These are phyloP conservation scores for Emydomyces testavorans DNA, from an alignment of 2,329 filamentous ascomycete genomes.

Conservation along the genomic window DNA sequence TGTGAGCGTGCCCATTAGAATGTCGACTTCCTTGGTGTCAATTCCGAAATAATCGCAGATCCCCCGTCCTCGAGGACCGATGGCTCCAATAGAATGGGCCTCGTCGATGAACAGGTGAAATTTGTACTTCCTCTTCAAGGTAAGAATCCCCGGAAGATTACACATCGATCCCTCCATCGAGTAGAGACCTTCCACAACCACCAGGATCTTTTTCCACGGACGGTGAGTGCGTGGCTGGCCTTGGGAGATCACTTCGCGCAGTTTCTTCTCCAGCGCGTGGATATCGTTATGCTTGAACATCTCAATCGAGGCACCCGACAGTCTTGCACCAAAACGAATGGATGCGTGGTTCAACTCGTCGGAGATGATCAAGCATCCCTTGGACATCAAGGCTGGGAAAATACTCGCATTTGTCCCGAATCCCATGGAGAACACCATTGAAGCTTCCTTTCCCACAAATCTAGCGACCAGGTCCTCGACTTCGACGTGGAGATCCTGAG, in stretches of 20 bases:
- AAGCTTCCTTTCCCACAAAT: conserved; percentile 86
- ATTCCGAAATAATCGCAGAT: conserved; percentile 97
- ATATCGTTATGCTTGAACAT: conserved; percentile 99
- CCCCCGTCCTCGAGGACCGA: conserved; percentile 77
- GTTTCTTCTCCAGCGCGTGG: conserved; percentile 67
- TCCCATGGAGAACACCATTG: conserved; percentile 98
- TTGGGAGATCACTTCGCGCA: conserved; percentile 88
- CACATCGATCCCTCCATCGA: conserved; percentile 99
- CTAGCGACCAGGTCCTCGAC: conserved; percentile 80
- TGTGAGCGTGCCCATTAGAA: conserved; percentile 95
- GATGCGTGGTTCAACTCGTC: conserved; percentile 97
- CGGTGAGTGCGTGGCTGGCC: conserved; percentile 96
- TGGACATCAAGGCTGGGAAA: conserved; percentile 83
- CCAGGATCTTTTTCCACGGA: conserved; percentile 97
- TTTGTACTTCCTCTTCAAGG: conserved; percentile 90
- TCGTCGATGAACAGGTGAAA: conserved; percentile 94
- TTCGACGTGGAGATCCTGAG: conserved; percentile 74
- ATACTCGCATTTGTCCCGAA: conserved; percentile 91
- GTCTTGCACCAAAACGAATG: conserved; percentile 85
- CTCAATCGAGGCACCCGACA: conserved; percentile 86
- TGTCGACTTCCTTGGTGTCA: conserved; percentile 75
- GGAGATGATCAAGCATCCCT: conserved; percentile 87
- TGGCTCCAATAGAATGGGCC: conserved; percentile 86
- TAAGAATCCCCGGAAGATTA: conserved; percentile 80
- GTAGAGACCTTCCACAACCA: conserved; percentile 93